Conservation (phyloP, 2,329 filamentous ascomycete species). For the Pseudocercospora fuligena region DNA sequence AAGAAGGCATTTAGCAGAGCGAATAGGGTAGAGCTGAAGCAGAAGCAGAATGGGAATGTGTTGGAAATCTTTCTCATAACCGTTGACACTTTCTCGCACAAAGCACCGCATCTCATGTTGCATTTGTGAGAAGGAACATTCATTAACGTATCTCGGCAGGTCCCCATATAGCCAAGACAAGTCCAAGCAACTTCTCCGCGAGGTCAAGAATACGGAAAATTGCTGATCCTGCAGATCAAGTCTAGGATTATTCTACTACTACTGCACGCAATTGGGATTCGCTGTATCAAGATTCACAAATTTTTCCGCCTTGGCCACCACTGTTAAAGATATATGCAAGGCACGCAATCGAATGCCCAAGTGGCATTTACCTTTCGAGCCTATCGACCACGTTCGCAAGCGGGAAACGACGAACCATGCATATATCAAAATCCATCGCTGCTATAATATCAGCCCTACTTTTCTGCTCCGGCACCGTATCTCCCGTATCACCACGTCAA, state of each 20-base stretch:
- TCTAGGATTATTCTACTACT: neutral
- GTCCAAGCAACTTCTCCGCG: neutral
- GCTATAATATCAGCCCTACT: neutral
- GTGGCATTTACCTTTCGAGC: neutral
- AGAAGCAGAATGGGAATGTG: conserved; percentile 1
- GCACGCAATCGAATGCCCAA: neutral
- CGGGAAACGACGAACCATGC: neutral
- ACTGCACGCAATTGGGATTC: neutral
- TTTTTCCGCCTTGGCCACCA: neutral
- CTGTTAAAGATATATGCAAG: neutral
- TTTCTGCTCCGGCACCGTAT: neutral
- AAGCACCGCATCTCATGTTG: neutral
- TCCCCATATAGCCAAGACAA: too few species aligned
- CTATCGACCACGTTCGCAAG: neutral
- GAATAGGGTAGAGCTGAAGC: neutral
- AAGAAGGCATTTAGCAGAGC: neutral
- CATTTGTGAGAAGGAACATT: neutral
- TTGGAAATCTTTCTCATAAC: neutral
- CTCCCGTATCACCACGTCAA: neutral
- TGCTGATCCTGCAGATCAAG: neutral
- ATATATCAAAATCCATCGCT: neutral
- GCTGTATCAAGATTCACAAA: neutral
- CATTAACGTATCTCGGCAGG: neutral
- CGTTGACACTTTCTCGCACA: neutral
- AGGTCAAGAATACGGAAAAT: neutral